Evolutionary conservation across 1,139 yeast species (phyloP).

Genomic region (Geotrichum citri-aurantii): DNA sequence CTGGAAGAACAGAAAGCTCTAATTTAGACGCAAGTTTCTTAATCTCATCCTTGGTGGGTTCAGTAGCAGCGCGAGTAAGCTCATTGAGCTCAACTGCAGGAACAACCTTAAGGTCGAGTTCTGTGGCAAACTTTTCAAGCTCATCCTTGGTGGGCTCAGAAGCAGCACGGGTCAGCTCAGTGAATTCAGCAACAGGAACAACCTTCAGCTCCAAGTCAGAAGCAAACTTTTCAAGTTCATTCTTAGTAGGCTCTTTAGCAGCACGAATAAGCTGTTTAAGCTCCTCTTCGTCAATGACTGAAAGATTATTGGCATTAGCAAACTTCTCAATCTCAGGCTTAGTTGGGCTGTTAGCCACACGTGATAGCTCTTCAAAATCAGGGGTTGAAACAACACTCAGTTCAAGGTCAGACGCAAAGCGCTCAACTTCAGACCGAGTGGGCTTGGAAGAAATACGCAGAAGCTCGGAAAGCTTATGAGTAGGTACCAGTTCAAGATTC

Average conservation of each 20-base stretch:
- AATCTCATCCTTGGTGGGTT: slow-evolving; percentile 39
- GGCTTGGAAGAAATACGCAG: slow-evolving; percentile 22
- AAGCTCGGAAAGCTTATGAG: slow-evolving; percentile 36
- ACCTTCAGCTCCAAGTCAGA: slow-evolving; percentile 30
- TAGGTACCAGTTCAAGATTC: slow-evolving; percentile 32
- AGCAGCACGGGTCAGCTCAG: slow-evolving; percentile 28
- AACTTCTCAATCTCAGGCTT: slow-evolving; percentile 35
- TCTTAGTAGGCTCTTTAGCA: slow-evolving; percentile 18
- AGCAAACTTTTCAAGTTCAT: slow-evolving; percentile 34
- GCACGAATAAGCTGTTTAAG: slow-evolving; percentile 36
- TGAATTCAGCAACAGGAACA: slow-evolving; percentile 21
- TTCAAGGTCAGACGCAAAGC: slow-evolving; percentile 14
- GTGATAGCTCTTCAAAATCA: slow-evolving; percentile 31
- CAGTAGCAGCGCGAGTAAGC: slow-evolving; percentile 26
- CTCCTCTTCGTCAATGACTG: slow-evolving; percentile 28
- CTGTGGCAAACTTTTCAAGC: slow-evolving; percentile 4
- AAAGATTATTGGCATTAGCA: slow-evolving; percentile 36
- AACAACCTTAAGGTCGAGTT: slow-evolving; percentile 38
- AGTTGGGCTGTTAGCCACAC: slow-evolving; percentile 1
- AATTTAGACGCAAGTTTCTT: slow-evolving; percentile 32
- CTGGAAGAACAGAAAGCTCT: slow-evolving; percentile 17
- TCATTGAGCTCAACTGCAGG: slow-evolving; percentile 2
- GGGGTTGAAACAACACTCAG: slow-evolving; percentile 37
- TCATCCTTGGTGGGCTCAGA: slow-evolving; percentile 24
- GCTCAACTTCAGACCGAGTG: slow-evolving; percentile 19